A percentile compares a stretch with the other conserved stretches of the same genome.
phyloP scores from a whole-genome alignment of 2,329 filamentous ascomycete species.

The Claviceps maximensis region DNA sequence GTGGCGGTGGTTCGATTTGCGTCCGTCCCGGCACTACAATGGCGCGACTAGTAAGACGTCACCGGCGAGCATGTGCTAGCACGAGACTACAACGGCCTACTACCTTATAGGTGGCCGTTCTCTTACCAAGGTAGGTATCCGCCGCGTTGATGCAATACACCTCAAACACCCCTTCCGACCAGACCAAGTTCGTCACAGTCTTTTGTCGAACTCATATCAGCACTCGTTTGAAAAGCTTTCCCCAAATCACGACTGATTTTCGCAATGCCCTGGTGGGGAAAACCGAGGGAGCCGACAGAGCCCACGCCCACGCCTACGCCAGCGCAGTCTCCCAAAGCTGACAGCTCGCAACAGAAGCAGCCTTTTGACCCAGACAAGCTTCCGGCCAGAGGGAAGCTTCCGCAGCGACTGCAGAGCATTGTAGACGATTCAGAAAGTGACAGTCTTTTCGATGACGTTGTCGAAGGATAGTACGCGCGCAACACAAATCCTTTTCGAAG shows the following conservation, averaged over 20 bases:
- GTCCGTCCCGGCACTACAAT: not conserved
- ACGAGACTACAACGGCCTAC: no score
- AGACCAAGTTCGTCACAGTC: not conserved
- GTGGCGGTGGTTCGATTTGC: not conserved
- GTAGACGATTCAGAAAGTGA: slow-evolving; percentile 47
- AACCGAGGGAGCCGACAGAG: slow-evolving; percentile 21
- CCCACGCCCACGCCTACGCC: slow-evolving; percentile 12
- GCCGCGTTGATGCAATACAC: not conserved
- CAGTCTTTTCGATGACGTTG: slow-evolving; percentile 62
- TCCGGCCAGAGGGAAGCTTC: slow-evolving; percentile 37
- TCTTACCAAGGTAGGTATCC: no score
- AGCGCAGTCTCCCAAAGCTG: slow-evolving; percentile 5
- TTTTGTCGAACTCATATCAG: not conserved
- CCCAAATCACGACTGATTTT: not conserved
- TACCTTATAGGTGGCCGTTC: no score
- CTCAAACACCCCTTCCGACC: not conserved
- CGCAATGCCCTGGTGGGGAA: slow-evolving; percentile 31
- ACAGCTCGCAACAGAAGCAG: slow-evolving; percentile 11
- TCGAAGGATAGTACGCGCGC: slow-evolving; percentile 60
- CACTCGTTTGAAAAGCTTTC: not conserved
- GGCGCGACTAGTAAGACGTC: not conserved
- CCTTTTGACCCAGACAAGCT: slow-evolving; percentile 33
- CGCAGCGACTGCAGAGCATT: slow-evolving; percentile 41
- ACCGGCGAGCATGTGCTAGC: not conserved
- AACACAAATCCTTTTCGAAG: not conserved